A percentile compares a stretch with the other conserved stretches of the same genome.
phyloP scores from a whole-genome alignment of 352 stramenopile genomes.

The Globisporangium rhizosaccharum region DNA sequence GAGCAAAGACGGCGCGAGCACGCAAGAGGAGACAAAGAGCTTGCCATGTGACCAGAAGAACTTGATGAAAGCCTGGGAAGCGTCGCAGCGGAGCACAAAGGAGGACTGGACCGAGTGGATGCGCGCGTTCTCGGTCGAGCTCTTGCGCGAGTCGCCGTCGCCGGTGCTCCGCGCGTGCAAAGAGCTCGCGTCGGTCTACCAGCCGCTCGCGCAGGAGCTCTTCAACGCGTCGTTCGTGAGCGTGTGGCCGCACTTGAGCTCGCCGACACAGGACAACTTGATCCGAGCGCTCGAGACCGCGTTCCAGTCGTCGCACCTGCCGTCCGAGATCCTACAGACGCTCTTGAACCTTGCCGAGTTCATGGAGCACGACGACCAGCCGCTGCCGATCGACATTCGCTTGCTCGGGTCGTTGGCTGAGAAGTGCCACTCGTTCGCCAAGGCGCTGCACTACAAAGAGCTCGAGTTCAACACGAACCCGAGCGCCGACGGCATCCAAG shows the following conservation, averaged over 20 bases:
- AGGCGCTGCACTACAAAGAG: conserved; percentile 98
- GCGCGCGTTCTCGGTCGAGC: conserved; percentile 93
- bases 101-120: conserved; percentile 99
- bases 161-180: conserved; percentile 93
- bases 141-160: conserved; percentile 96
- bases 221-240: conserved; percentile 99
- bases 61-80: conserved; percentile 83
- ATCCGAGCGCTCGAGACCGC: conserved; percentile 93
- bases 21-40: conserved; percentile 65
- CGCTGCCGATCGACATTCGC: conserved; percentile 96
- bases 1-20: conserved; percentile 26
- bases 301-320: conserved; percentile 89
- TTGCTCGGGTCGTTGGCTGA: conserved; percentile 95
- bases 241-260: conserved; percentile 96
- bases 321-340: conserved; percentile 97
- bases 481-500: conserved; percentile 93
- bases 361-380: conserved; percentile 98
- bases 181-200: conserved; percentile 96
- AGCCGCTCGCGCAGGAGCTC: conserved; percentile 96
- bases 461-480: conserved; percentile 94
- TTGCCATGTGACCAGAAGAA: conserved; percentile 80
- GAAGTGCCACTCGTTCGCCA: conserved; percentile 98
- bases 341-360: conserved; percentile 99
- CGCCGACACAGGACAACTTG: conserved; percentile 89
- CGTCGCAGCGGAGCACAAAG: conserved; percentile 78